phyloP scores from a whole-genome alignment of 352 stramenopile species.

The Pilasporangium apinafurcum region DNA sequence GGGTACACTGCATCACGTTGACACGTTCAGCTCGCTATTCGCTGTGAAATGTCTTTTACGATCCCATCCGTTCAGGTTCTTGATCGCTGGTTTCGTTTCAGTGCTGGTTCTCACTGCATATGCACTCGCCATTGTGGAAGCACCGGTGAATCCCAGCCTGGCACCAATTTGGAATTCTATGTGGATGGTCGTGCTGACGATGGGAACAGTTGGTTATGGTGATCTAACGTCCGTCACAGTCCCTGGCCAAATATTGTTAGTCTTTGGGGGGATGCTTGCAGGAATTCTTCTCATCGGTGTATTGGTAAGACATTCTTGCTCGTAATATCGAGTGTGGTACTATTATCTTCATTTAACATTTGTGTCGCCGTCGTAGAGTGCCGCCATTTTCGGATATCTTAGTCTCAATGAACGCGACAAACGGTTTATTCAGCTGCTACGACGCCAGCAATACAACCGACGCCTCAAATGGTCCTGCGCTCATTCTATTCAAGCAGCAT shows the following conservation, averaged over 20 bases:
- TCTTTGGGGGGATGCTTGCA: constrained; percentile 57
- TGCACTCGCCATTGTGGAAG: constrained; percentile 57
- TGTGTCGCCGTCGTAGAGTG: too few relatives aligned
- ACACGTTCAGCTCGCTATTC: constrained; percentile 75
- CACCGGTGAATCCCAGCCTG: constrained; percentile 54
- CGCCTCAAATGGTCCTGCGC: constrained; percentile 38
- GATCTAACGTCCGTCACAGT: constrained; percentile 51
- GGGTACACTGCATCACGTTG: constrained; percentile 61
- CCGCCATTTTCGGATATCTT: constrained; percentile 56
- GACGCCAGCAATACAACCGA: constrained; percentile 30
- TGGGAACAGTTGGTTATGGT: constrained; percentile 74
- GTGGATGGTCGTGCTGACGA: constrained; percentile 71
- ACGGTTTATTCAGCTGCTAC: constrained; percentile 49
- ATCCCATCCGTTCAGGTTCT: constrained; percentile 55
- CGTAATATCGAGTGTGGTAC: not conserved
- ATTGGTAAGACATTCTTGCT: constrained; percentile 28
- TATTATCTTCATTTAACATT: not conserved
- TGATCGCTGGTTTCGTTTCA: constrained; percentile 28
- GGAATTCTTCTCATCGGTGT: constrained; percentile 68
- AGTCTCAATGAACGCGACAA: constrained; percentile 47
- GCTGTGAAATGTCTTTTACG: constrained; percentile 77
- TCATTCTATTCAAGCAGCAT: constrained; percentile 55
- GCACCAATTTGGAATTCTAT: constrained; percentile 48
- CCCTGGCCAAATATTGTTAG: constrained; percentile 46
- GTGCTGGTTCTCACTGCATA: constrained; percentile 56